Evolutionary conservation across 768 basidiomycete species (phyloP).

Genomic region (Dacryopinax primogenitus): DNA sequence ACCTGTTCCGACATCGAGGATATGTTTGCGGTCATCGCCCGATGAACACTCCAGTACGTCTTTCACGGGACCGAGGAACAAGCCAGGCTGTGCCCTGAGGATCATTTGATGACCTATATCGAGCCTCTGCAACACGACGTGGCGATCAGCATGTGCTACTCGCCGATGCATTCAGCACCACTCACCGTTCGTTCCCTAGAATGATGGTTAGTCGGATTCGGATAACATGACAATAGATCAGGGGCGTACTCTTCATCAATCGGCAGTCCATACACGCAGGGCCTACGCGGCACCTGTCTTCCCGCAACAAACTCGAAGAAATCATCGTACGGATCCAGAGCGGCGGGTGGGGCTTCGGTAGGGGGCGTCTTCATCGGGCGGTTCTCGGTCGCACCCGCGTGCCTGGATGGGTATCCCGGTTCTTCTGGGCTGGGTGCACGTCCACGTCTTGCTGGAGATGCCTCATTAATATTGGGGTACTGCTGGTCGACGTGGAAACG

Average conservation of each 20-base stretch:
- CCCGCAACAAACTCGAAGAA: neutral
- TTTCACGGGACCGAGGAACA: neutral
- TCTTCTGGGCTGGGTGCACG: neutral
- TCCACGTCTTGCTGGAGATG: too few relatives aligned
- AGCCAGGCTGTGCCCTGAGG: neutral
- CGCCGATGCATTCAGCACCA: neutral
- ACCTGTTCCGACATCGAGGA: slow-evolving; percentile 5
- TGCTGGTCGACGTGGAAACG: too few relatives aligned
- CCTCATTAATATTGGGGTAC: too few relatives aligned
- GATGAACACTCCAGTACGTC: neutral
- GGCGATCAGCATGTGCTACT: neutral
- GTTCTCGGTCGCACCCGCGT: neutral
- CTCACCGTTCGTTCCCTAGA: neutral
- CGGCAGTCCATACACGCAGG: neutral
- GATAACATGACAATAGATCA: neutral
- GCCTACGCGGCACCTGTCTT: neutral
- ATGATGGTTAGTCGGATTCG: neutral
- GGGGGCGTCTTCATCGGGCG: neutral
- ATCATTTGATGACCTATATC: slow-evolving; percentile 6
- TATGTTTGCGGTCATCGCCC: neutral
- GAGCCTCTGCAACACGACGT: neutral
- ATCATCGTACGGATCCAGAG: neutral
- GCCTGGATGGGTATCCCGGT: too few relatives aligned
- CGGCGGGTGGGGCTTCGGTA: neutral
- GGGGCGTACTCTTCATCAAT: neutral